These are phyloP conservation scores for Camelina sativa DNA, from an alignment of 345 rosid species.

Conservation along the genomic window DNA sequence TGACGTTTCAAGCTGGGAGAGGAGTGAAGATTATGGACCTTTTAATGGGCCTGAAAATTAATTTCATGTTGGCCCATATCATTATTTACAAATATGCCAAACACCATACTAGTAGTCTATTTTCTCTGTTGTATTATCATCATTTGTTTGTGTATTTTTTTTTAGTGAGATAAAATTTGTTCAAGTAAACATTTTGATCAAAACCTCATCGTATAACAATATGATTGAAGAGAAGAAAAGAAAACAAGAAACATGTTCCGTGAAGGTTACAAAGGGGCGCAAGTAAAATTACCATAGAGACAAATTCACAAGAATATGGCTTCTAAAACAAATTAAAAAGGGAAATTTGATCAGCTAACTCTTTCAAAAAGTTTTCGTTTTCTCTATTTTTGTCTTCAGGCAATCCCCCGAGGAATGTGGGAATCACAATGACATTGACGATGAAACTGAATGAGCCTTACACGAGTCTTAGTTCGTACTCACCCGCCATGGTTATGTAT, in stretches of 20 bases:
- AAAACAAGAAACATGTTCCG: not conserved
- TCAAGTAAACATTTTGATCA: not conserved
- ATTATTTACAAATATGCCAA: not conserved
- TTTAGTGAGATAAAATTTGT: no score
- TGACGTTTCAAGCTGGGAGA: not conserved
- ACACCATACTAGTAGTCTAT: not conserved
- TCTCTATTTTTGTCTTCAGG: constrained; percentile 16
- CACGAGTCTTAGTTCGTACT: constrained; percentile 84
- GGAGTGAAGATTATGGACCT: not conserved
- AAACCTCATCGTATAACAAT: constrained; percentile 1
- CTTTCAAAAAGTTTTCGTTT: constrained; percentile 12
- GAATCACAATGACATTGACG: constrained; percentile 5
- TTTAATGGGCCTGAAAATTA: not conserved
- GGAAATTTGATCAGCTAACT: constrained; percentile 22
- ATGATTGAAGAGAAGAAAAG: not conserved
- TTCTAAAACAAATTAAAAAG: constrained; percentile 23
- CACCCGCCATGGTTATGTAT: constrained; percentile 98
- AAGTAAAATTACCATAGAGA: constrained; percentile 19
- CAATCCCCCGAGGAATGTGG: constrained; percentile 12
- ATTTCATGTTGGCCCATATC: constrained; percentile 10
- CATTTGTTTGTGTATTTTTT: not conserved
- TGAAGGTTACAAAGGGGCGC: constrained; percentile 15
- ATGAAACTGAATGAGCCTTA: constrained; percentile 37
- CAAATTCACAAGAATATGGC: constrained; percentile 33
- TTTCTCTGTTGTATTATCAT: not conserved